phyloP scores from a whole-genome alignment of 345 rosid genomes.

The Eucalyptus cloeziana region DNA sequence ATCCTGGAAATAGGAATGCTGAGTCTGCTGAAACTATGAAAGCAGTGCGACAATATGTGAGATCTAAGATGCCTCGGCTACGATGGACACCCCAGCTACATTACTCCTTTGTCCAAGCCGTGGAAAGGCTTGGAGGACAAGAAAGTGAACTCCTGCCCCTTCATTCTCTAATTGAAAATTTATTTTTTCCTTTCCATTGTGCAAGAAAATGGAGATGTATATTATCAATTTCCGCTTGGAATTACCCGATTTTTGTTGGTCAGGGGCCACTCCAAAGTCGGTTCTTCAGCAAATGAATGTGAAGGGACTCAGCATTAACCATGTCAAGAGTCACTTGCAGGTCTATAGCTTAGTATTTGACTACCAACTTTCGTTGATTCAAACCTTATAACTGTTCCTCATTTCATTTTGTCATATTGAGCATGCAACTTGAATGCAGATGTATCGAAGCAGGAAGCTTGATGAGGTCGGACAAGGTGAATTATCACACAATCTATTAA shows the following conservation, averaged over 20 bases:
- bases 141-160: constrained; percentile 37
- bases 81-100: constrained; percentile 90
- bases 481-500: background rate
- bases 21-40: background rate
- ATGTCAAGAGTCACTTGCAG: constrained; percentile 93
- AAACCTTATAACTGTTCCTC: background rate
- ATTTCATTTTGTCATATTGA: background rate
- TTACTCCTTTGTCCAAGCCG: constrained; percentile 58
- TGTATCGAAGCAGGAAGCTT: constrained; percentile 80
- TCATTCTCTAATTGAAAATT: background rate
- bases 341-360: constrained; percentile 5
- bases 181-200: background rate
- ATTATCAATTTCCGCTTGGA: background rate
- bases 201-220: background rate
- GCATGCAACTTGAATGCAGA: constrained; percentile 14
- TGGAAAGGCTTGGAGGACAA: constrained; percentile 79
- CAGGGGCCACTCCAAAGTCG: constrained; percentile 82
- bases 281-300: constrained; percentile 84
- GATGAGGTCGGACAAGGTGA: constrained; percentile 63
- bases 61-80: constrained; percentile 70
- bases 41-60: constrained; percentile 49
- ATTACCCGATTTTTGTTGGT: background rate
- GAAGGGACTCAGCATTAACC: constrained; percentile 74
- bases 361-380: background rate
- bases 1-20: background rate